Conservation (phyloP, 352 stramenopile genomes). For the Blastocystis sp. region DNA sequence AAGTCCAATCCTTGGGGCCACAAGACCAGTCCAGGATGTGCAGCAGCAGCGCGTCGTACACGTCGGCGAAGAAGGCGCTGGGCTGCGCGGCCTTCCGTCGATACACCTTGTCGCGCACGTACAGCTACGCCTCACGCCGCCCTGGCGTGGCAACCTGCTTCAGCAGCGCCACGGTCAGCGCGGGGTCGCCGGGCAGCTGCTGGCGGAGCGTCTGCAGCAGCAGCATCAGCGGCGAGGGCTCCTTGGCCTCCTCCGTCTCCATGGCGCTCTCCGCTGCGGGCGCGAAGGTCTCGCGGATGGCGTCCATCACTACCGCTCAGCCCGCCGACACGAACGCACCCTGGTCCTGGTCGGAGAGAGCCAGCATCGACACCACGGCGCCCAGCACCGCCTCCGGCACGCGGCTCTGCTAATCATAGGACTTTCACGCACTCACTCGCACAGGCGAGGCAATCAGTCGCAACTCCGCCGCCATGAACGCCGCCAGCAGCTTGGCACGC, state of each 20-base stretch:
- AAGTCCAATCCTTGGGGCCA: background rate
- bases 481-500: background rate
- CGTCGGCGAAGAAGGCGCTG: background rate
- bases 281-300: constrained; percentile 12
- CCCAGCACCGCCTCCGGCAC: no score
- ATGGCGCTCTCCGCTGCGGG: background rate
- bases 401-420: no score
- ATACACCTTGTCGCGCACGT: constrained; percentile 6
- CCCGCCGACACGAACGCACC: no score
- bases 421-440: background rate
- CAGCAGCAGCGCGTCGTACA: background rate
- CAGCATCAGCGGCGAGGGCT: background rate
- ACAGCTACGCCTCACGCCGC: background rate
- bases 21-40: background rate
- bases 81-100: background rate
- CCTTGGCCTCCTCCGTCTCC: background rate
- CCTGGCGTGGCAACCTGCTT: background rate
- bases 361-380: no score
- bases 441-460: background rate
- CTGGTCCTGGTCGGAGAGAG: no score
- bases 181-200: background rate
- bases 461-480: background rate
- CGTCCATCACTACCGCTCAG: background rate
- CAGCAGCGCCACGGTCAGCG: background rate
- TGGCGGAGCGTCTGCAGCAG: background rate